Evolutionary conservation across 257 asterid genomes (phyloP).

Genomic region (Linderniella brevidens): DNA sequence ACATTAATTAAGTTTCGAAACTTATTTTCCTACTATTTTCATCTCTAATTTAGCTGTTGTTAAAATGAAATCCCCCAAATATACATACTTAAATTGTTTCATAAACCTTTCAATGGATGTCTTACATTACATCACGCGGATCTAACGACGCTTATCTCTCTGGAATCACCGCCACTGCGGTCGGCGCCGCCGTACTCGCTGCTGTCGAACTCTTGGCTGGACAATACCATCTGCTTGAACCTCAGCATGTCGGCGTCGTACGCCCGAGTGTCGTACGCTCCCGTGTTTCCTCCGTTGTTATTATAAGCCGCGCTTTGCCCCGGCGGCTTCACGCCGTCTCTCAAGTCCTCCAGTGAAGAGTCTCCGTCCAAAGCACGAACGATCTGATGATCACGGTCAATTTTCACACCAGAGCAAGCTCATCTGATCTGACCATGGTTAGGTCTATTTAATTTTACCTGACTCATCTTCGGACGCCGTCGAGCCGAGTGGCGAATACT

Average conservation of each 20-base stretch:
- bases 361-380: constrained; percentile 67
- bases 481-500: constrained; percentile 79
- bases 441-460: constrained; percentile 18
- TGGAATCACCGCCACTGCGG: background rate
- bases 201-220: constrained; percentile 13
- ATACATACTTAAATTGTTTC: too few species aligned
- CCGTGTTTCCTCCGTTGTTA: constrained; percentile 11
- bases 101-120: too few species aligned
- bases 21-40: too few species aligned
- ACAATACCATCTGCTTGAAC: constrained; percentile 63
- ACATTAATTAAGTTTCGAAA: too few species aligned
- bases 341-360: constrained; percentile 58
- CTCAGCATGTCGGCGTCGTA: constrained; percentile 77
- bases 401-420: too few species aligned
- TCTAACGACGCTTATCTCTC: background rate
- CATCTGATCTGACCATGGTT: background rate
- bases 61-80: too few species aligned
- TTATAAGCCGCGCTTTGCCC: constrained; percentile 13
- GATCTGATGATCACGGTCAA: constrained; percentile 19
- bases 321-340: constrained; percentile 32
- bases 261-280: constrained; percentile 44
- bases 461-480: constrained; percentile 92
- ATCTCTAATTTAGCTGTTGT: too few species aligned
- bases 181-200: constrained; percentile 14
- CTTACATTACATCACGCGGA: too few species aligned